phyloP scores from a whole-genome alignment of 768 basidiomycete genomes.

The Podaxis sp. region DNA sequence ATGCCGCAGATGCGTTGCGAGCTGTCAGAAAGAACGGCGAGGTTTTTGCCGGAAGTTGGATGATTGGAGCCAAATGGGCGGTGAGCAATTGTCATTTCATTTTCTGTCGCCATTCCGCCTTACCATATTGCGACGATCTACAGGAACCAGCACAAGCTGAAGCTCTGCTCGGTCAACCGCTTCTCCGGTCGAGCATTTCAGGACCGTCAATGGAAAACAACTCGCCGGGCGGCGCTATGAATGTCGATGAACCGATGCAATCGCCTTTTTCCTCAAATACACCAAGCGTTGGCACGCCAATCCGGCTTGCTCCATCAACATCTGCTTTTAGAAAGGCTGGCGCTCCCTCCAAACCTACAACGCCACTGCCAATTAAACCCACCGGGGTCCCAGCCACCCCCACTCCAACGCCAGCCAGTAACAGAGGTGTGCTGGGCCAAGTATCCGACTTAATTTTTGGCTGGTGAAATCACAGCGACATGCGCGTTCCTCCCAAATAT shows the following conservation, averaged over 20 bases:
- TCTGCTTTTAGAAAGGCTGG: slow-evolving; percentile 65
- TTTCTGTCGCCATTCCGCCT: slow-evolving; percentile 12
- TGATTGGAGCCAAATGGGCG: slow-evolving; percentile 87
- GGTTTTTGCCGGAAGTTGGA: slow-evolving; percentile 68
- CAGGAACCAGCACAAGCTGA: slow-evolving; percentile 67
- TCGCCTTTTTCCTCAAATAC: slow-evolving; percentile 27
- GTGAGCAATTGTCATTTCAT: slow-evolving; percentile 43
- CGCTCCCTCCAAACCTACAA: slow-evolving; percentile 27
- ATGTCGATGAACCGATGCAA: slow-evolving; percentile 39
- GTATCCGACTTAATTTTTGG: slow-evolving; percentile 82
- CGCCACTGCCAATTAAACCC: slow-evolving; percentile 23
- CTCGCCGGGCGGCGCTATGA: slow-evolving; percentile 41
- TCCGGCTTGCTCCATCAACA: slow-evolving; percentile 69
- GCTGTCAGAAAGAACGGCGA: slow-evolving; percentile 86
- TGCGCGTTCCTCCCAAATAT: not conserved
- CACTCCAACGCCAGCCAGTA: slow-evolving; percentile 36
- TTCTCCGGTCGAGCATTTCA: slow-evolving; percentile 25
- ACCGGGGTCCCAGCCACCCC: slow-evolving; percentile 18
- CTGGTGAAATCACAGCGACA: slow-evolving; percentile 46
- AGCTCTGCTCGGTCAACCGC: slow-evolving; percentile 43
- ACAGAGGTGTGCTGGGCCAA: slow-evolving; percentile 67
- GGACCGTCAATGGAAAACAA: slow-evolving; percentile 22
- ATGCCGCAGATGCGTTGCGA: slow-evolving; percentile 71
- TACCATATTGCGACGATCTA: not conserved
- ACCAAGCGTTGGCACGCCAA: slow-evolving; percentile 64